A percentile compares a stretch with the other conserved stretches of the same genome.
phyloP scores from a whole-genome alignment of 257 asterid genomes.

The Striga asiatica region DNA sequence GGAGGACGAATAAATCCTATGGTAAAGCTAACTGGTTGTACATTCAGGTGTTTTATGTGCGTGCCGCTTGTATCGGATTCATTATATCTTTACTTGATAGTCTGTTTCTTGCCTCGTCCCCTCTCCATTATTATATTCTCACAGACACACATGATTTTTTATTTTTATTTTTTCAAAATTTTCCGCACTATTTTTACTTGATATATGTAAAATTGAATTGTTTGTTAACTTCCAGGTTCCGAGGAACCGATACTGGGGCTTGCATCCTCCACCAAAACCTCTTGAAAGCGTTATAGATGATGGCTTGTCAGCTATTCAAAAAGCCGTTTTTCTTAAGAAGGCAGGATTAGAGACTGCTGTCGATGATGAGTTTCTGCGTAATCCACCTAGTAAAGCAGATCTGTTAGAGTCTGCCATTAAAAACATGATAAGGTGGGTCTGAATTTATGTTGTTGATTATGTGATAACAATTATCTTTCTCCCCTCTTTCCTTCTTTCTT shows the following conservation, averaged over 20 bases:
- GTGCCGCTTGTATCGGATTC: neutral
- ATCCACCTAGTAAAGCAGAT: slow-evolving; percentile 81
- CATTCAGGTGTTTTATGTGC: slow-evolving; percentile 1
- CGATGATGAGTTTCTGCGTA: slow-evolving; percentile 63
- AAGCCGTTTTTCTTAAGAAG: slow-evolving; percentile 81
- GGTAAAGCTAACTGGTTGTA: slow-evolving; percentile 4
- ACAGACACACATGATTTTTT: neutral
- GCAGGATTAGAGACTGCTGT: slow-evolving; percentile 80
- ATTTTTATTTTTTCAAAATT: too few species aligned
- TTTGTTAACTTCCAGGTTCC: slow-evolving; percentile 59
- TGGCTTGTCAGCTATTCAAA: slow-evolving; percentile 71
- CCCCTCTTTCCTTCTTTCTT: neutral
- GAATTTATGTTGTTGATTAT: slow-evolving; percentile 17
- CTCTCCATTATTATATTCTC: neutral
- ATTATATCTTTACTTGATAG: too few species aligned
- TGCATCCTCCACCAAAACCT: slow-evolving; percentile 95
- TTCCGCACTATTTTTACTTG: too few species aligned
- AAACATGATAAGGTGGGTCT: slow-evolving; percentile 72
- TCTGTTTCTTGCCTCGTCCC: neutral
- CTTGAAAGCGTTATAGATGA: slow-evolving; percentile 88
- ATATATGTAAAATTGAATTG: slow-evolving; percentile 14
- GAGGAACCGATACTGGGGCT: slow-evolving; percentile 92
- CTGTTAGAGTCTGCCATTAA: slow-evolving; percentile 64
- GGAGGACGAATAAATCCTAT: neutral
- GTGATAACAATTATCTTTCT: slow-evolving; percentile 4